Percentiles rank a stretch among this genome's conserved stretches.
phyloP scores from a whole-genome alignment of 1,284 basidiomycete species.

The Kwoniella shivajii region DNA sequence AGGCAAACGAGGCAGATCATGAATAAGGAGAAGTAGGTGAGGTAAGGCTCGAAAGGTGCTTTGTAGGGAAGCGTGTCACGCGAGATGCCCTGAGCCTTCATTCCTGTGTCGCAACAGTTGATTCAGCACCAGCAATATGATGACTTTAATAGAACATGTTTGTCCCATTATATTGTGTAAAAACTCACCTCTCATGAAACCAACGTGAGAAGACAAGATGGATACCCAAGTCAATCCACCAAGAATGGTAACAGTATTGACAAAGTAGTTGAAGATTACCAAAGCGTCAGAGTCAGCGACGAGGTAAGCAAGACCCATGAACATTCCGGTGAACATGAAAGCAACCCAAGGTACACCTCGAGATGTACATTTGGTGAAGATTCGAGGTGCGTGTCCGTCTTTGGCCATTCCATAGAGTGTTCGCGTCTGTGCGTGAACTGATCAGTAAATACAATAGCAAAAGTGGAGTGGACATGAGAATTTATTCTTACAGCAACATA shows the following conservation, averaged over 20 bases:
- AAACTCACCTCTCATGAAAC: constrained; percentile 63
- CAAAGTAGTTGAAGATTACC: constrained; percentile 68
- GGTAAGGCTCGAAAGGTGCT: constrained; percentile 55
- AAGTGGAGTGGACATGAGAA: too few relatives aligned
- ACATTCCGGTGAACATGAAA: constrained; percentile 47
- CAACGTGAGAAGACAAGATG: constrained; percentile 68
- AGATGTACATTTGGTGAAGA: constrained; percentile 56
- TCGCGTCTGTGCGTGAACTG: not conserved
- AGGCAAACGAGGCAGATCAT: constrained; percentile 64
- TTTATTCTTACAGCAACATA: constrained; percentile 56
- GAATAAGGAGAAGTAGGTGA: constrained; percentile 60
- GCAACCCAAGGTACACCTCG: constrained; percentile 56
- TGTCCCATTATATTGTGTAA: constrained; percentile 6
- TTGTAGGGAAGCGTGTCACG: constrained; percentile 68
- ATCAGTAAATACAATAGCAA: not conserved
- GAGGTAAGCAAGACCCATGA: constrained; percentile 51
- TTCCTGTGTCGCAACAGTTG: constrained; percentile 54
- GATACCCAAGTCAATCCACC: constrained; percentile 70
- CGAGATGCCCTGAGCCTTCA: constrained; percentile 66
- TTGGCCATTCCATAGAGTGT: constrained; percentile 59
- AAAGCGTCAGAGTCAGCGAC: constrained; percentile 29
- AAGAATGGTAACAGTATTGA: constrained; percentile 68
- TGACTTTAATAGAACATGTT: constrained; percentile 3
- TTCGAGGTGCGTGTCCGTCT: constrained; percentile 59
- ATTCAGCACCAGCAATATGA: not conserved